Evolutionary conservation across 1,284 basidiomycete species (phyloP), one percentile per base, ranked within the genome.

Genomic region (Exobasidium cylindrosporum): DNA sequence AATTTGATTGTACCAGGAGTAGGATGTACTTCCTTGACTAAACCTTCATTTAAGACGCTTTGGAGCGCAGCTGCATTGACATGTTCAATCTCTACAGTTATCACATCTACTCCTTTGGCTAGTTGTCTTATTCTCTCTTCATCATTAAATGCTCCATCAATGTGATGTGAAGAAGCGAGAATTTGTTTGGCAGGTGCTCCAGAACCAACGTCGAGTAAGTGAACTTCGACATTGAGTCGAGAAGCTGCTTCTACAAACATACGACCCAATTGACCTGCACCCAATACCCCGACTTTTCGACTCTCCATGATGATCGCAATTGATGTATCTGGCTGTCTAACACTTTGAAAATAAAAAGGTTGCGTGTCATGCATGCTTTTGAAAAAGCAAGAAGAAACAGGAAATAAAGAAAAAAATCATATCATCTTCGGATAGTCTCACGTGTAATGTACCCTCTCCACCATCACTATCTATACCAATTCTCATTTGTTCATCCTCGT

Each of bases 31-130:
- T 72, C 74, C 40, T 68, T 61, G 17, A 79, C 77, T 14, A 76
- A 66, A 55, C 68, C 70, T 58, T 75, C 59, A 46, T 77, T 75
- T 40, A 78, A 72, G 30, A 78, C 77, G 43, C 62, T 60, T 45
- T 77, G 87, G 5, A 98, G 84, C 1, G 92, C 86, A 26, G 83
- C 83, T 4, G 86, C 91, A 73, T 96, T 87, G 61, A 99, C 93
- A 76, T 99, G 95, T 82, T 99, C 95, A 54, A 98, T 98, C 83
- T 99, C 95, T 58, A 96, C 88, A 0, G 96, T 98, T 59, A 98
- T 83, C 44, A 98, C 83, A 75, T 97, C 91, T 43, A 91, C 92
- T 77, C 88, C 87, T 23, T 81, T 69, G 0, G 92, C 92, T 21
- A 99, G 86, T 70, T 89, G 84, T 50, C 84, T 84, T 72, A 99